Percentiles rank a stretch among this genome's conserved stretches.
These are phyloP conservation scores for Penicillium herquei DNA, from an alignment of 495 filamentous ascomycete genomes.

Conservation along the genomic window DNA sequence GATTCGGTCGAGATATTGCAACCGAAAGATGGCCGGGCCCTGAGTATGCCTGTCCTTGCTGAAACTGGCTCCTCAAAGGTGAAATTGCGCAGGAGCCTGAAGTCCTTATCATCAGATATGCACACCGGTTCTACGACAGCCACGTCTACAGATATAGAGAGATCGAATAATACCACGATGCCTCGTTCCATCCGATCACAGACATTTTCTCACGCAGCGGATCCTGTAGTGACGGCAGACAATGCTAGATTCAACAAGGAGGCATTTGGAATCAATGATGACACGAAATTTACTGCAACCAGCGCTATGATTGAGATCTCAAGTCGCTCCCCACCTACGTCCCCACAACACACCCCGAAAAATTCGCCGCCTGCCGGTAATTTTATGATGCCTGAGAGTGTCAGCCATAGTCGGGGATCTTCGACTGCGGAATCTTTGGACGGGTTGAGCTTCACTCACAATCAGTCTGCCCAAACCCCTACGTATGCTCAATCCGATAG, in stretches of 20 bases:
- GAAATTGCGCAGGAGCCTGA: conserved; percentile 27
- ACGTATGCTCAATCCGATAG: conserved; percentile 27
- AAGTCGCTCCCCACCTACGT: conserved; percentile 55
- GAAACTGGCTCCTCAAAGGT: conserved; percentile 27
- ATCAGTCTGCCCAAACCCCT: conserved; percentile 22
- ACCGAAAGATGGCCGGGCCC: conserved; percentile 56
- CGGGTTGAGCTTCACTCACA: conserved; percentile 16
- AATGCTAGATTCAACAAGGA: conserved; percentile 59
- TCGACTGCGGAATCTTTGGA: conserved; percentile 36
- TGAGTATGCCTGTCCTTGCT: conserved; percentile 51
- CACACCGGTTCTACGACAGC: conserved; percentile 22
- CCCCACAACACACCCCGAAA: conserved; percentile 51
- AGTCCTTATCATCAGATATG: conserved; percentile 13
- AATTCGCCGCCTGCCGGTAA: conserved; percentile 50
- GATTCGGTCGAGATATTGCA: conserved; percentile 34
- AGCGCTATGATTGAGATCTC: conserved; percentile 66
- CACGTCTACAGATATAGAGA: conserved; percentile 42
- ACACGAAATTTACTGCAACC: conserved; percentile 55
- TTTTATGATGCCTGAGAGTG: conserved; percentile 24
- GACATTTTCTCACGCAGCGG: conserved; percentile 62
- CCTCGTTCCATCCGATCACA: conserved; percentile 59
- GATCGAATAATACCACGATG: conserved; percentile 32
- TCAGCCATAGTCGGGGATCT: conserved; percentile 28
- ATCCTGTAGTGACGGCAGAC: conserved; percentile 63
- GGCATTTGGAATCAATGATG: conserved; percentile 33